These are phyloP conservation scores for Pseudonectria buxi DNA, from an alignment of 2,329 filamentous ascomycete species.

Conservation along the genomic window DNA sequence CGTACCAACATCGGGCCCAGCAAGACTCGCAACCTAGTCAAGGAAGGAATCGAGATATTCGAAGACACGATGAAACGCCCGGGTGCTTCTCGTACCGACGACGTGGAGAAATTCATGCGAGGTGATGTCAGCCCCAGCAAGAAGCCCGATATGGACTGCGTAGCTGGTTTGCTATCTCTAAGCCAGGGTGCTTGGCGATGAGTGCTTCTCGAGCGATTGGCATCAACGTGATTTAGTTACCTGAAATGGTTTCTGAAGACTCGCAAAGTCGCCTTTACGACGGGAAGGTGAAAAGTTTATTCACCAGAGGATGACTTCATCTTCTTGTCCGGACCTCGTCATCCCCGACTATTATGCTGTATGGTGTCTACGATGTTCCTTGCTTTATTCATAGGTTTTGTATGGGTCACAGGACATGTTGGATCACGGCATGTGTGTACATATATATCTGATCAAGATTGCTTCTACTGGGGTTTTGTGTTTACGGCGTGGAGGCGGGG, in stretches of 20 bases:
- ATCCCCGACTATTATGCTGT: no score
- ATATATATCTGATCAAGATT: slow-evolving; percentile 12
- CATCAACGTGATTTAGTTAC: not conserved
- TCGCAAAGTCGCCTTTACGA: no score
- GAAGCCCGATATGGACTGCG: slow-evolving; percentile 77
- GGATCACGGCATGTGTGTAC: slow-evolving; percentile 17
- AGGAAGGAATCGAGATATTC: slow-evolving; percentile 41
- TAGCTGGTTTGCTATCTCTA: slow-evolving; percentile 80
- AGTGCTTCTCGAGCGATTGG: slow-evolving; percentile 2
- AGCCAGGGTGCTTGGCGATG: slow-evolving; percentile 87
- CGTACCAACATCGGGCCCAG: slow-evolving; percentile 37
- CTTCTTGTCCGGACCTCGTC: no score
- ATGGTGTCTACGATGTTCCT: no score
- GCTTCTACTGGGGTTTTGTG: slow-evolving; percentile 7
- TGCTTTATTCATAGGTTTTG: no score
- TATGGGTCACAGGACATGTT: slow-evolving; percentile 2
- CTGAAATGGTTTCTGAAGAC: not conserved
- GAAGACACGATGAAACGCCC: slow-evolving; percentile 38
- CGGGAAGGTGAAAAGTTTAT: no score
- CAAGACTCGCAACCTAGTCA: slow-evolving; percentile 24
- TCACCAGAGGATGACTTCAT: no score
- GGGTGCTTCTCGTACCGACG: slow-evolving; percentile 36
- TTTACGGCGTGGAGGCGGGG: slow-evolving; percentile 14
- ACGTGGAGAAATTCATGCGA: slow-evolving; percentile 69
- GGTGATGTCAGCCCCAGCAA: slow-evolving; percentile 61